Evolutionary conservation across 306 rosid species (phyloP).

Genomic region (Elaeagnus macrophylla): DNA sequence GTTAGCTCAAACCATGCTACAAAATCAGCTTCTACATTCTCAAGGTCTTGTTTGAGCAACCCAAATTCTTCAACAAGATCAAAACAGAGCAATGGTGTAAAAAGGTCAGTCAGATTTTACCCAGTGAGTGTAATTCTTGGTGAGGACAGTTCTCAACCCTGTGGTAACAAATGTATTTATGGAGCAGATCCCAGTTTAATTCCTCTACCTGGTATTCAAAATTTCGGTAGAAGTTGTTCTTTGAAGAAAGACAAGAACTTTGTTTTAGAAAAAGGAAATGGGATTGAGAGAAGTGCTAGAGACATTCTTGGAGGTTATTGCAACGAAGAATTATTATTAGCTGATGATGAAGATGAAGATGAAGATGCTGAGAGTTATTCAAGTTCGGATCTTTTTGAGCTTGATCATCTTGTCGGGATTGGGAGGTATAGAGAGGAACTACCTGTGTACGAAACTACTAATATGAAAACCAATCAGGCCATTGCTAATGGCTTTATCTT

Average conservation of each 20-base stretch:
- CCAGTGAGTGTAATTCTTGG: slow-evolving; percentile 46
- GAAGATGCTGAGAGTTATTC: slow-evolving; percentile 45
- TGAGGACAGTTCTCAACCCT: slow-evolving; percentile 35
- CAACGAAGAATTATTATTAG: not conserved
- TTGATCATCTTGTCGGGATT: slow-evolving; percentile 57
- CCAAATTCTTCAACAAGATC: slow-evolving; percentile 32
- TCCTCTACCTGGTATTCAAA: slow-evolving; percentile 26
- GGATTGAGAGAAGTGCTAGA: too few species aligned
- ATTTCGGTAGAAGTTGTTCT: slow-evolving; percentile 22
- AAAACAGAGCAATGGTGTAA: slow-evolving; percentile 28
- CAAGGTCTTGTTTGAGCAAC: slow-evolving; percentile 52
- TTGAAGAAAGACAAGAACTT: slow-evolving; percentile 17
- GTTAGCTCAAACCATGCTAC: slow-evolving; percentile 40
- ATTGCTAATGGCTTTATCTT: slow-evolving; percentile 50
- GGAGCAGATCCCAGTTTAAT: slow-evolving; percentile 35
- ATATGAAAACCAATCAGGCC: slow-evolving; percentile 50
- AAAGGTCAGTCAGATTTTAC: slow-evolving; percentile 50
- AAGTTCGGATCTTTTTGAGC: slow-evolving; percentile 66
- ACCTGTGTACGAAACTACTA: slow-evolving; percentile 71
- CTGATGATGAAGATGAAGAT: slow-evolving; percentile 1
- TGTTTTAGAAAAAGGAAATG: too few species aligned
- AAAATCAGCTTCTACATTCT: slow-evolving; percentile 33
- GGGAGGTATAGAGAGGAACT: slow-evolving; percentile 61
- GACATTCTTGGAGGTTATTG: slow-evolving; percentile 20
- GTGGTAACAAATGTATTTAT: slow-evolving; percentile 23